Conservation (phyloP, 176 grass and related monocot genomes). For the Musa beccarii region DNA sequence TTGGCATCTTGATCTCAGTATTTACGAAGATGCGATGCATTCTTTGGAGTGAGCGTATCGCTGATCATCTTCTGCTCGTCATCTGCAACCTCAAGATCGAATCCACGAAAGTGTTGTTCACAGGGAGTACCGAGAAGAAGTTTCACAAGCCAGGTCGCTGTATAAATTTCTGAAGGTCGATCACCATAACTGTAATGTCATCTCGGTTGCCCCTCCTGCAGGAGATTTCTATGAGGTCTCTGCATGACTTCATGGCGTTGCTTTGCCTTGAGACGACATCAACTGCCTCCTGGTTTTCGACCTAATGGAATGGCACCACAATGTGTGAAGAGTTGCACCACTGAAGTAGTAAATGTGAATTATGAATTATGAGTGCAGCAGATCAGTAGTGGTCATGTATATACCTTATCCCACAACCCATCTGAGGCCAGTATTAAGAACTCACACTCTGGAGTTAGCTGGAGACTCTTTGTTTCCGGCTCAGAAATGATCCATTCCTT, state of each 20-base stretch:
- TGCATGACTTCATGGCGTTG: slow-evolving; percentile 14
- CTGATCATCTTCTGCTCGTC: too few relatives aligned
- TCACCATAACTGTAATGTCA: slow-evolving; percentile 31
- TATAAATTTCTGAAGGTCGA: slow-evolving; percentile 7
- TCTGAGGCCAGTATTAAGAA: slow-evolving; percentile 85
- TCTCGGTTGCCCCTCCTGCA: slow-evolving; percentile 24
- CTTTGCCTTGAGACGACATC: slow-evolving; percentile 11
- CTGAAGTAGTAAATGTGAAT: too few relatives aligned
- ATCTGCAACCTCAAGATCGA: too few relatives aligned
- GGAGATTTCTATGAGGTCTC: slow-evolving; percentile 26
- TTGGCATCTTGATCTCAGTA: too few relatives aligned
- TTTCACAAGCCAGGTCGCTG: neutral
- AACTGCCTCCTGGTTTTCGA: slow-evolving; percentile 31
- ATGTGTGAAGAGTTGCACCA: too few relatives aligned
- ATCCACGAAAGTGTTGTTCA: too few relatives aligned
- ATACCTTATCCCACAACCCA: slow-evolving; percentile 79
- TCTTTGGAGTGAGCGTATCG: too few relatives aligned
- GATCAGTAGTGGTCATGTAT: too few relatives aligned
- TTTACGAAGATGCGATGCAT: too few relatives aligned
- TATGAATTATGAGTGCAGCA: too few relatives aligned
- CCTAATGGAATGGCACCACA: slow-evolving; percentile 4
- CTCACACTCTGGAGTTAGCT: slow-evolving; percentile 32
- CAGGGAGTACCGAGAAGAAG: too few relatives aligned
- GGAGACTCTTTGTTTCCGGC: slow-evolving; percentile 27
- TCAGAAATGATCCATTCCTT: slow-evolving; percentile 51